Conservation (phyloP, 2,329 filamentous ascomycete species). For the Colletotrichum neosansevieriae region DNA sequence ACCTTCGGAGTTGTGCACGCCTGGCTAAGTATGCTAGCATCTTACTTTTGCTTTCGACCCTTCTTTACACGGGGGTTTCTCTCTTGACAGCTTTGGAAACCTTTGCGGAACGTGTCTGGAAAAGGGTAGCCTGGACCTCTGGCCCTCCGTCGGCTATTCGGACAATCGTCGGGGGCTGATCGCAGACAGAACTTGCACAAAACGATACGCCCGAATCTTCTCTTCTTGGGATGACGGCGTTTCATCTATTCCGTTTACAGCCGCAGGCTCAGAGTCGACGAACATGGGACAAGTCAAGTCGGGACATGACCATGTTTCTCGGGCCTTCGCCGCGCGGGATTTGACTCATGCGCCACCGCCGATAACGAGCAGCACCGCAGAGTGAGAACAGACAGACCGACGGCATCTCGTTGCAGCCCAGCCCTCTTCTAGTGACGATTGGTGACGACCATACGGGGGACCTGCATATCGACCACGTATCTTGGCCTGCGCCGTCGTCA, state of each 20-base stretch:
- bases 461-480: neutral
- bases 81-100: neutral
- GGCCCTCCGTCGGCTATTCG: no score
- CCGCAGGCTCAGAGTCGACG: neutral
- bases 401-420: neutral
- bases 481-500: neutral
- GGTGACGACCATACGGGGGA: neutral
- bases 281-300: constrained; percentile 15
- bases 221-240: constrained; percentile 7
- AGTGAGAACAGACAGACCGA: neutral
- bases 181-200: neutral
- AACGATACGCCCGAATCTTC: neutral
- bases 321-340: constrained; percentile 10
- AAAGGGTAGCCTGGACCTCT: neutral
- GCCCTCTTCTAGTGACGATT: neutral
- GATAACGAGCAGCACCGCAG: neutral
- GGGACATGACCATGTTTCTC: constrained; percentile 2
- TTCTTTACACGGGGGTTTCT: neutral
- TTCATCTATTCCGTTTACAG: constrained; percentile 7
- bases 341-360: constrained; percentile 7
- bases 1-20: no score
- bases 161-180: neutral
- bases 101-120: neutral
- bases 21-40: no score
- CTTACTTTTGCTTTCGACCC: no score